phyloP scores from a whole-genome alignment of 2,329 filamentous ascomycete genomes.

The Epicoccum sorghinum region DNA sequence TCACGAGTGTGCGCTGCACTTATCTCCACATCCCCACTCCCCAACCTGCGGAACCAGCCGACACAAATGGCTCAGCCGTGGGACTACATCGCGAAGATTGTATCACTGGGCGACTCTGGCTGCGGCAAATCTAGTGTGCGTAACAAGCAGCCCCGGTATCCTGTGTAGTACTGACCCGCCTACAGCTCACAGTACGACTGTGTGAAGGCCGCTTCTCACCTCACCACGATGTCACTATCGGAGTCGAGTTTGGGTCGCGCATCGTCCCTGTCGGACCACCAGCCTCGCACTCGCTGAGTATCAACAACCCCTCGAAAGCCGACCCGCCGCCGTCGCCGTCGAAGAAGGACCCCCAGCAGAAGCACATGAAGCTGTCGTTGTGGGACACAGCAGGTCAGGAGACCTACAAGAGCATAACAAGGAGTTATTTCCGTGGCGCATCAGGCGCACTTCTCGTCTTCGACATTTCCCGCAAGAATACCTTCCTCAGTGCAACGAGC shows the following conservation, averaged over 20 bases:
- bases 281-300: constrained; percentile 64
- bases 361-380: constrained; percentile 91
- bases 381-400: constrained; percentile 98
- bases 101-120: constrained; percentile 95
- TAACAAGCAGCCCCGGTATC: not conserved
- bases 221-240: constrained; percentile 96
- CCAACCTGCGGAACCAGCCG: constrained; percentile 14
- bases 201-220: constrained; percentile 95
- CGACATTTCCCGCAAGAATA: constrained; percentile 84
- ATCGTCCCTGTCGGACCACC: constrained; percentile 91
- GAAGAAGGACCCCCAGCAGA: constrained; percentile 53
- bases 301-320: constrained; percentile 55
- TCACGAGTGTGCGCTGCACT: not conserved
- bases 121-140: constrained; percentile 84
- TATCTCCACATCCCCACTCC: constrained; percentile 11
- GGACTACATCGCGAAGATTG: constrained; percentile 99
- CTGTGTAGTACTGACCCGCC: constrained; percentile 17
- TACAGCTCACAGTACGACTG: constrained; percentile 83
- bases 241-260: constrained; percentile 92
- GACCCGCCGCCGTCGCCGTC: constrained; percentile 24
- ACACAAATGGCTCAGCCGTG: constrained; percentile 68
- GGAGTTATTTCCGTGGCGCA: constrained; percentile 89
- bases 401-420: constrained; percentile 94
- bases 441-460: constrained; percentile 85
- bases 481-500: constrained; percentile 85